phyloP scores from a whole-genome alignment of 1,284 basidiomycete species.

The Tylopilus sp. region DNA sequence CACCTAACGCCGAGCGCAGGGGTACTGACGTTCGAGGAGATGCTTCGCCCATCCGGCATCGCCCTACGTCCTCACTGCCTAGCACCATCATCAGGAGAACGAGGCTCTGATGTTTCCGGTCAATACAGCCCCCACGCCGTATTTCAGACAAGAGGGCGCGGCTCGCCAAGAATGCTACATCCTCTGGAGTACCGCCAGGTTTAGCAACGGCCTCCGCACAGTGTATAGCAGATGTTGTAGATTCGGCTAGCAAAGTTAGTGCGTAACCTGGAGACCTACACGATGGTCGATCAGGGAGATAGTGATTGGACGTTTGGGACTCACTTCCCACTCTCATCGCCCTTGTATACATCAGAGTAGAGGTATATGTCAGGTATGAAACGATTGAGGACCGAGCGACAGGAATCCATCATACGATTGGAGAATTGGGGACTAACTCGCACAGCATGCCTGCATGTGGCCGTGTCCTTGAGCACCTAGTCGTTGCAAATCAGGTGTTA shows the following conservation, averaged over 20 bases:
- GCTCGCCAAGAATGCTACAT: slow-evolving; percentile 81
- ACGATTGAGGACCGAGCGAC: slow-evolving; percentile 88
- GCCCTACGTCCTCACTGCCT: slow-evolving; percentile 93
- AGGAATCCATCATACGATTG: slow-evolving; percentile 94
- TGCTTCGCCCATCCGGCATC: slow-evolving; percentile 81
- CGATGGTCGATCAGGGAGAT: neutral
- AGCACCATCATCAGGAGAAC: slow-evolving; percentile 90
- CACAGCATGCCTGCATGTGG: slow-evolving; percentile 71
- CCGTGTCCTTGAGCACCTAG: slow-evolving; percentile 6
- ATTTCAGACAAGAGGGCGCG: slow-evolving; percentile 79
- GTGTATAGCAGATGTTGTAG: slow-evolving; percentile 88
- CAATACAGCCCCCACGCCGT: slow-evolving; percentile 83
- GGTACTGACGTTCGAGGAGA: slow-evolving; percentile 74
- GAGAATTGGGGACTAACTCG: slow-evolving; percentile 97
- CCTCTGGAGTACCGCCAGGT: slow-evolving; percentile 84
- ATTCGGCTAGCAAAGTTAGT: slow-evolving; percentile 85
- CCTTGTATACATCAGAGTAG: slow-evolving; percentile 98
- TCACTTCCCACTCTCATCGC: slow-evolving; percentile 93
- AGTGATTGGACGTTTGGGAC: slow-evolving; percentile 28
- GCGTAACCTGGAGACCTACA: slow-evolving; percentile 93
- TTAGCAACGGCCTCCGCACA: slow-evolving; percentile 82
- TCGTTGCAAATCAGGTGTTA: slow-evolving; percentile 17
- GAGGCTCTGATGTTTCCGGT: slow-evolving; percentile 86
- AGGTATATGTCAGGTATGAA: slow-evolving; percentile 98
- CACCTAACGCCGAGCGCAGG: neutral